Evolutionary conservation across 495 filamentous ascomycete genomes (phyloP).

Genomic region (Thermothielavioides terrestris): DNA sequence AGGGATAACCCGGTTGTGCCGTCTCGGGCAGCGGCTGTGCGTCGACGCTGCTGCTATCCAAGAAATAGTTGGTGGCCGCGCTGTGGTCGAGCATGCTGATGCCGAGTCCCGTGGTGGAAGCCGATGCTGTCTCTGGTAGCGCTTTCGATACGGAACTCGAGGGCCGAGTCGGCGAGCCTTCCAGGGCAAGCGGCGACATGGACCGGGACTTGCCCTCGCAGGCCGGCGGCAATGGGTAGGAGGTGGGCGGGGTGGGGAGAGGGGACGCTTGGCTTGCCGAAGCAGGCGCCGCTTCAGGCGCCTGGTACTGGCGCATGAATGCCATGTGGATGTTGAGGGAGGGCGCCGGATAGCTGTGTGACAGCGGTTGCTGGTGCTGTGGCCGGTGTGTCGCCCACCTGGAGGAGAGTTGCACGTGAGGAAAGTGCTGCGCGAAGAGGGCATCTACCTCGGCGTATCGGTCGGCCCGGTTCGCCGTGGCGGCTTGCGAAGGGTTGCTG

Average conservation of each 20-base stretch:
- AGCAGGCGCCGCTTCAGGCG: background rate
- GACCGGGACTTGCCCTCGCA: background rate
- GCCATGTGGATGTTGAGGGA: background rate
- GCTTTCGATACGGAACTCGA: too few species aligned
- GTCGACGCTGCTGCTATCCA: too few species aligned
- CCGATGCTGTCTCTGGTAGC: too few species aligned
- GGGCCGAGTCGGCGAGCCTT: background rate
- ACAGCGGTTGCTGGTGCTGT: slow-evolving; percentile 4
- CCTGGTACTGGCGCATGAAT: slow-evolving; percentile 5
- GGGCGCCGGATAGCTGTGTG: background rate
- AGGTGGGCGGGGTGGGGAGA: background rate
- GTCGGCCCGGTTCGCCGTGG: slow-evolving; percentile 43
- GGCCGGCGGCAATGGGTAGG: background rate
- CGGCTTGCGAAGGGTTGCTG: slow-evolving; percentile 32
- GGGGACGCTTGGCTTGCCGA: background rate
- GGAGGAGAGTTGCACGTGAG: slow-evolving; percentile 12
- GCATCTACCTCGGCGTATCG: slow-evolving; percentile 42
- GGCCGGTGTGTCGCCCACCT: slow-evolving; percentile 4
- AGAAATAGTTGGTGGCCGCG: too few species aligned
- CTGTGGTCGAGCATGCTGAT: too few species aligned
- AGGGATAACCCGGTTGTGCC: too few species aligned
- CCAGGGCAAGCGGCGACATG: background rate
- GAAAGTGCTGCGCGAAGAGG: slow-evolving; percentile 38
- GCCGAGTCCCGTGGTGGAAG: background rate
- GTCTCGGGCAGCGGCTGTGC: too few species aligned